phyloP scores from a whole-genome alignment of 345 rosid genomes.

The Psidium friedrichsthalianum region DNA sequence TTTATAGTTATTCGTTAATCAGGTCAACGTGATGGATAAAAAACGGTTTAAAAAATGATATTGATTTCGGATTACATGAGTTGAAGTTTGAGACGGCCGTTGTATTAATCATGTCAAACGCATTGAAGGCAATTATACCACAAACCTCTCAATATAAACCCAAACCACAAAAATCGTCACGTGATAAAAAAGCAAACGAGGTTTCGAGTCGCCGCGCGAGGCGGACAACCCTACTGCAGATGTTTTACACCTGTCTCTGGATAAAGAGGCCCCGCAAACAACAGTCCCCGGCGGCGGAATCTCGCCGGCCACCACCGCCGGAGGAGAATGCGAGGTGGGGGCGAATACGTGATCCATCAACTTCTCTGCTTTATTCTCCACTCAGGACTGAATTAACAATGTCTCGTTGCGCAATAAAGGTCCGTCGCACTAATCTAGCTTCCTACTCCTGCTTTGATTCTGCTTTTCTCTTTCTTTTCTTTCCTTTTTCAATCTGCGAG shows the following conservation, averaged over 20 bases:
- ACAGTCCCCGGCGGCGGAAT: not conserved
- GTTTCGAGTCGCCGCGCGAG: not conserved
- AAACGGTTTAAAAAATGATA: too few species aligned
- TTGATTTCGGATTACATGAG: too few species aligned
- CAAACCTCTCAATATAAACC: not conserved
- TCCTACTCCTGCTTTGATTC: not conserved
- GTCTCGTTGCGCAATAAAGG: not conserved
- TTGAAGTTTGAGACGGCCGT: not conserved
- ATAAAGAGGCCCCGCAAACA: not conserved
- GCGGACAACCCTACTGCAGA: not conserved
- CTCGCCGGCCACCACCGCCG: not conserved
- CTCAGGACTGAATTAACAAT: not conserved
- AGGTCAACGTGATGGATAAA: not conserved
- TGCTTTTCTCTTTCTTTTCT: not conserved
- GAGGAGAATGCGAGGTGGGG: not conserved
- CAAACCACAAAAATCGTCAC: too few species aligned
- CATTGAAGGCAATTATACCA: not conserved
- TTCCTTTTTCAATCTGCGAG: not conserved
- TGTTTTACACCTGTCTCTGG: not conserved
- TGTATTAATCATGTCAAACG: not conserved
- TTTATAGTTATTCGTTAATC: not conserved
- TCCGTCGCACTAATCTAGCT: not conserved
- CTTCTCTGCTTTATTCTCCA: not conserved
- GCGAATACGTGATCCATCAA: not conserved
- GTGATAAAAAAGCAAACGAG: not conserved